Evolutionary conservation across 768 basidiomycete species (phyloP).

Genomic region (Asterophora parasitica): DNA sequence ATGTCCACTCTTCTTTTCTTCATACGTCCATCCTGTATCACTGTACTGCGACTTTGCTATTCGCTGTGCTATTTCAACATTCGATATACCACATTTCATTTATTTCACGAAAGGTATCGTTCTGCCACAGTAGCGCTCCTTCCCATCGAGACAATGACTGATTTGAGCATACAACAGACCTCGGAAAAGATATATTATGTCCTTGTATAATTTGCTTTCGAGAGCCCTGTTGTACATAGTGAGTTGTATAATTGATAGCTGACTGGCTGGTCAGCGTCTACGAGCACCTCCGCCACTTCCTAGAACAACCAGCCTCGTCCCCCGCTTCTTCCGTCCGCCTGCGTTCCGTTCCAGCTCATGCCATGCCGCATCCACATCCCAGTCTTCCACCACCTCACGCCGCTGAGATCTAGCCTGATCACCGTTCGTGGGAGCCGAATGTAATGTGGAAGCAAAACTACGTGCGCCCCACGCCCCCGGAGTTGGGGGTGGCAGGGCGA

Average conservation of each 20-base stretch:
- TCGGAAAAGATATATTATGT: conserved; percentile 12
- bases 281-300: conserved; percentile 56
- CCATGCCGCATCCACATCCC: conserved; percentile 77
- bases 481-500: conserved; percentile 16
- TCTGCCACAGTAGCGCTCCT: neutral
- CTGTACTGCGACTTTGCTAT: conserved; percentile 11
- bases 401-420: conserved; percentile 26
- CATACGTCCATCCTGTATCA: conserved; percentile 7
- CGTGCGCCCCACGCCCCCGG: conserved; percentile 73
- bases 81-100: conserved; percentile 16
- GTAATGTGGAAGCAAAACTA: conserved; percentile 78
- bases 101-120: conserved; percentile 8
- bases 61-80: conserved; percentile 8
- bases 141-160: conserved; percentile 4
- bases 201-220: conserved; percentile 12
- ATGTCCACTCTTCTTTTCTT: conserved; percentile 3
- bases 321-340: conserved; percentile 55
- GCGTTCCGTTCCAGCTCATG: conserved; percentile 68
- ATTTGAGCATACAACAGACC: conserved; percentile 11
- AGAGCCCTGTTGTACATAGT: conserved; percentile 12
- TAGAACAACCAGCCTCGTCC: conserved; percentile 64
- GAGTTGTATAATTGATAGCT: conserved; percentile 2
- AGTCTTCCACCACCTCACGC: conserved; percentile 51
- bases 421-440: conserved; percentile 37
- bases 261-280: neutral